Evolutionary conservation across 176 grass and related monocot species (phyloP).

Genomic region (Triticum aestivum): IWGSC_CS_RefSeq_v2.1 NC_057814.1:46774057-46774556

Average conservation of each 20-base stretch:
- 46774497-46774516: slow-evolving; percentile 74
- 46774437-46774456: slow-evolving; percentile 34
- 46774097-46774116: slow-evolving; percentile 32
- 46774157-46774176: background rate
- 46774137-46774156: background rate
- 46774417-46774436: slow-evolving; percentile 68
- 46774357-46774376: slow-evolving; percentile 79
- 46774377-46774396: slow-evolving; percentile 50
- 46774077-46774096: background rate
- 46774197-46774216: background rate
- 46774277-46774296: background rate
- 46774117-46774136: background rate
- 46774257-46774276: background rate
- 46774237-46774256: background rate
- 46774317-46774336: slow-evolving; percentile 79
- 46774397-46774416: slow-evolving; percentile 33
- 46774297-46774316: slow-evolving; percentile 55
- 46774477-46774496: slow-evolving; percentile 84
- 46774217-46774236: background rate
- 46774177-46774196: background rate
- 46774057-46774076: too few species aligned
- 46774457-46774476: slow-evolving; percentile 83
- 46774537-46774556: slow-evolving; percentile 76
- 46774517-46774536: slow-evolving; percentile 62
- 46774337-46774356: slow-evolving; percentile 65